These are phyloP conservation scores for Fragaria vesca DNA, from an alignment of 306 rosid genomes.

Conservation along the genomic window DNA sequence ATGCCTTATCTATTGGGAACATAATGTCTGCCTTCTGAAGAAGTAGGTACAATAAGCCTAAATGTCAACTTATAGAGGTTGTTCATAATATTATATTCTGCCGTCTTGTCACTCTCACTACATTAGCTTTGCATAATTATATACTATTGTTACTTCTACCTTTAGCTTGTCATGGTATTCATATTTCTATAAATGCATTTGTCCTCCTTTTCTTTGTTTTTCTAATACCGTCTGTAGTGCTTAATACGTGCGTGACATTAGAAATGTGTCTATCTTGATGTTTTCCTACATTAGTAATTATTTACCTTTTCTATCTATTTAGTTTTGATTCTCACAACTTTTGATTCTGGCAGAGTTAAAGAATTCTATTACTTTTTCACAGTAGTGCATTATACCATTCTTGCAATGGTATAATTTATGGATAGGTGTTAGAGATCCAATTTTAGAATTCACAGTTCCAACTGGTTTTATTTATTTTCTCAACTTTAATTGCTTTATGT, in stretches of 20 bases:
- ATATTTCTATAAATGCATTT: not conserved
- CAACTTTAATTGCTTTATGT: slow-evolving; percentile 18
- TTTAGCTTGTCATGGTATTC: not conserved
- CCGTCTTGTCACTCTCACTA: not conserved
- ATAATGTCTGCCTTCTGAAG: not conserved
- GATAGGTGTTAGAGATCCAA: not conserved
- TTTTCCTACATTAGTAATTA: not conserved
- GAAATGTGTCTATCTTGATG: not conserved
- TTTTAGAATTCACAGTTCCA: not conserved
- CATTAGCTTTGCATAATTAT: not conserved
- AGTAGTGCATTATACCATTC: not conserved
- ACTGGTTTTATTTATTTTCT: not conserved
- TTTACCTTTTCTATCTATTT: not conserved
- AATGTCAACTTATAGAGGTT: not conserved
- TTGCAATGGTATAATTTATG: not conserved
- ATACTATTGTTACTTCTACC: not conserved
- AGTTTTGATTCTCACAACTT: not conserved
- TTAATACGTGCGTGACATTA: not conserved
- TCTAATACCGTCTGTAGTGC: not conserved
- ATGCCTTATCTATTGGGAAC: not conserved
- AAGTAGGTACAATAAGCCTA: too few species aligned
- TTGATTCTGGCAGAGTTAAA: not conserved
- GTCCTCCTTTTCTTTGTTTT: not conserved
- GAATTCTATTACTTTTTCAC: not conserved
- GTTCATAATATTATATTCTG: not conserved